Evolutionary conservation across 2,329 filamentous ascomycete species (phyloP).

Genomic region (Hypoxylon sp.): DNA sequence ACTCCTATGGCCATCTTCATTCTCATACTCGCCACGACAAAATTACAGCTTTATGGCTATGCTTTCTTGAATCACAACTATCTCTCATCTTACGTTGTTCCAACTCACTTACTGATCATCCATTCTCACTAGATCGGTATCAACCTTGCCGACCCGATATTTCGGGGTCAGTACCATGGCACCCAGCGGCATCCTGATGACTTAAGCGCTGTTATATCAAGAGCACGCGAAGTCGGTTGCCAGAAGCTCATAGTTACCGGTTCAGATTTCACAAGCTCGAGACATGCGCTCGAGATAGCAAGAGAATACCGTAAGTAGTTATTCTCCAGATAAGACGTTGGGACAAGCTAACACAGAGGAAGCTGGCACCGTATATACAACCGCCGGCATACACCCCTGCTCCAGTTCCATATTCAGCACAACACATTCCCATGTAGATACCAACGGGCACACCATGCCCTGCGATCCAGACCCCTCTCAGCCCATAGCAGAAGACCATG

Average conservation of each 20-base stretch:
- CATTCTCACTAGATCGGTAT: conserved; percentile 79
- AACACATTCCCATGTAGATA: conserved; percentile 60
- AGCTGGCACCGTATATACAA: conserved; percentile 89
- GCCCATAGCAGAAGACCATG: conserved; percentile 65
- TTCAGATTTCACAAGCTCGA: conserved; percentile 84
- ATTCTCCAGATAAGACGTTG: conserved; percentile 7
- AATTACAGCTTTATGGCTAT: background rate
- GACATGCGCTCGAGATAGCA: conserved; percentile 80
- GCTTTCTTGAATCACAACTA: background rate
- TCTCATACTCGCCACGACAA: background rate
- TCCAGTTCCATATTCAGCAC: conserved; percentile 83
- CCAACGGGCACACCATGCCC: conserved; percentile 63
- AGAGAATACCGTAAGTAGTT: conserved; percentile 76
- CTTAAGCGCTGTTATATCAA: conserved; percentile 80
- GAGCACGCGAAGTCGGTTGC: conserved; percentile 84
- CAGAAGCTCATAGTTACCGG: conserved; percentile 94
- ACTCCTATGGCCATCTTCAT: background rate
- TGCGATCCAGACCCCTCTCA: conserved; percentile 68
- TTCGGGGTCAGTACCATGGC: conserved; percentile 86
- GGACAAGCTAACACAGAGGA: conserved; percentile 18
- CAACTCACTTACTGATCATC: conserved; percentile 34
- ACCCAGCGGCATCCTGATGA: conserved; percentile 82
- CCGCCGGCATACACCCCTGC: conserved; percentile 95
- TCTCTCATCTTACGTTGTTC: background rate
- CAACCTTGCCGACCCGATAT: conserved; percentile 94